Conservation (phyloP, 75 land plant genomes). For the Selaginella moellendorffii region DNA sequence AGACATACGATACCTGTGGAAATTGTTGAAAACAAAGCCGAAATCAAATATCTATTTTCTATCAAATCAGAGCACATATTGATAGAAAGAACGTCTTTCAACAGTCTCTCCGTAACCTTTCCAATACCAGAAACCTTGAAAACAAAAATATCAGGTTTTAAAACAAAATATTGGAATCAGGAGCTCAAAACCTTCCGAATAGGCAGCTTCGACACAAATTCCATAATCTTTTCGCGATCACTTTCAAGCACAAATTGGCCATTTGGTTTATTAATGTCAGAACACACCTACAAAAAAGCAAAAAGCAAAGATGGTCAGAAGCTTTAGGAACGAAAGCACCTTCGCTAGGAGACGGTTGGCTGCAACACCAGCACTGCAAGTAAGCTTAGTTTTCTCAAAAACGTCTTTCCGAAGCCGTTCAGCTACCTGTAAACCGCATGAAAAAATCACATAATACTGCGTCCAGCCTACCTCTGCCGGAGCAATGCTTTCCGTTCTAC, state of each 20-base stretch:
- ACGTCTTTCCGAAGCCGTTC: constrained; percentile 48
- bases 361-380: constrained; percentile 85
- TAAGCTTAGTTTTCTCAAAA: constrained; percentile 54
- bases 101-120: constrained; percentile 65
- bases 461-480: constrained; percentile 40
- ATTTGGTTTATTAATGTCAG: constrained; percentile 91
- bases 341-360: constrained; percentile 82
- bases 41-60: constrained; percentile 37
- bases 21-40: constrained; percentile 53
- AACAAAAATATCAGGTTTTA: neutral
- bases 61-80: constrained; percentile 60
- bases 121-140: constrained; percentile 82
- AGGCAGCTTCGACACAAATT: constrained; percentile 72
- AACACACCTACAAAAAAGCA: constrained; percentile 44
- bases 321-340: constrained; percentile 26
- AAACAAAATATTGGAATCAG: neutral
- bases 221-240: constrained; percentile 47
- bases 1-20: neutral
- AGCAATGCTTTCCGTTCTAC: constrained; percentile 27
- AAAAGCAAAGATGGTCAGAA: neutral
- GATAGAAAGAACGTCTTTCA: constrained; percentile 52
- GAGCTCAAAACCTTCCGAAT: constrained; percentile 48
- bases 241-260: constrained; percentile 77
- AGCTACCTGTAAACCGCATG: constrained; percentile 39
- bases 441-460: neutral